These are phyloP conservation scores for Ceratonia siliqua DNA, from an alignment of 306 rosid genomes.

Conservation along the genomic window DNA sequence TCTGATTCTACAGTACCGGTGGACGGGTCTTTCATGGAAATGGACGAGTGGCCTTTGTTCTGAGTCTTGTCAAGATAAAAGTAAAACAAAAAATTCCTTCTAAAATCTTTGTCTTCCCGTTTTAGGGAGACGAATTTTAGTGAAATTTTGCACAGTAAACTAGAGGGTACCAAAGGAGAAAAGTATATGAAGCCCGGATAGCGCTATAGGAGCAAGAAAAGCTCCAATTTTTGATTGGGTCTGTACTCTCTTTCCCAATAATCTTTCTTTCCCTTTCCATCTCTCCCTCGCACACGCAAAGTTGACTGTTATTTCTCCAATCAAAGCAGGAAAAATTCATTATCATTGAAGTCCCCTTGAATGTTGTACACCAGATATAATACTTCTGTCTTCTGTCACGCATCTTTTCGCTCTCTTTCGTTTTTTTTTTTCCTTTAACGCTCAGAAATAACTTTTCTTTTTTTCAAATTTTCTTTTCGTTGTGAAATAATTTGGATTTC, in stretches of 20 bases:
- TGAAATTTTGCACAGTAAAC: slow-evolving; percentile 30
- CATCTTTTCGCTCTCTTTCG: neutral
- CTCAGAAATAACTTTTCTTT: neutral
- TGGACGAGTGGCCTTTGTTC: slow-evolving; percentile 36
- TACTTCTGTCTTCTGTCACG: slow-evolving; percentile 20
- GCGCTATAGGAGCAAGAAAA: slow-evolving; percentile 24
- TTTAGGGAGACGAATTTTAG: slow-evolving; percentile 39
- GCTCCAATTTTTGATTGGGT: slow-evolving; percentile 43
- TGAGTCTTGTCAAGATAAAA: slow-evolving; percentile 61
- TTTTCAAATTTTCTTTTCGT: neutral
- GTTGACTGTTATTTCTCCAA: slow-evolving; percentile 32
- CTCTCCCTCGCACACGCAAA: neutral
- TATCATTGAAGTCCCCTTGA: slow-evolving; percentile 25
- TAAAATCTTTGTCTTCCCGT: slow-evolving; percentile 36
- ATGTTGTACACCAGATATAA: slow-evolving; percentile 27
- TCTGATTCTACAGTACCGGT: slow-evolving; percentile 41
- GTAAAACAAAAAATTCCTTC: neutral
- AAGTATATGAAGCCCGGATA: slow-evolving; percentile 26
- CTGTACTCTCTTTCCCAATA: slow-evolving; percentile 33
- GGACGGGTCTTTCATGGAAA: slow-evolving; percentile 73
- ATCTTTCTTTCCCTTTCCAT: slow-evolving; percentile 32
- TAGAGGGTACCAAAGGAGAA: slow-evolving; percentile 44
- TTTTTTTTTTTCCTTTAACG: neutral
- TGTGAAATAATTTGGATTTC: neutral
- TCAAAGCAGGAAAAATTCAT: slow-evolving; percentile 22